Base-by-base conservation (phyloP, 2,329 filamentous ascomycete genomes). In the Rachicladosporium sp. region DNA sequence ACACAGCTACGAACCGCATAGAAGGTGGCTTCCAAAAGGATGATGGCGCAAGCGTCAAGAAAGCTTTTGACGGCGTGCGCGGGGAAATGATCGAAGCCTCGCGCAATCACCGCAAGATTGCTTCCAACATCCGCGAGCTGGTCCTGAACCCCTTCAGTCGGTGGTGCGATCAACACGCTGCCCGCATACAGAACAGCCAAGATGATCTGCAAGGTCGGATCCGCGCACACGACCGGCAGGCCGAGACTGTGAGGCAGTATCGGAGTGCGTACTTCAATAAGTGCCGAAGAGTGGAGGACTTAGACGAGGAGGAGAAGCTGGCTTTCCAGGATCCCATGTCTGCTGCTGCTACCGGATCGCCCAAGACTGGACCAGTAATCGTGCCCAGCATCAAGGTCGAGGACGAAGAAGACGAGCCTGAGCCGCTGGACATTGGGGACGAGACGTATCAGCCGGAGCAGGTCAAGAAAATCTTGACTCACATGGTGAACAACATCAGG, bases 221-320 rank as follows among this genome's bases (percentile, higher is more conserved):
- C 64, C 95, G 94, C 68, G 75, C 83, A 45, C 87, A 96, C 61
- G 86, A 94, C 58, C 84, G 83, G 50, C 93, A 98, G 62, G 81
- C 82, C 43, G 91, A 98, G 46, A 63, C 74, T 12, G 86, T 94
- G 45, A 86, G 87, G 71, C 96, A 96, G 66, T 75, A 95, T 52
- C 79, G 91, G 48, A 94, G 84, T 62, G 83, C 85, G 52, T 98
- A 98, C 65, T 96, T 96, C 73, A 98, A 96, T 70, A 98, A 96
- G 66, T 98, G 91, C 60, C 81, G 93, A 36, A 69, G 95, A 46
- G 82, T 96, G 5, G 93, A 98, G 60, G 91, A 98, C 58, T 67
- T 96, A 44, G 91, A 98, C 60, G 91, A 98, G 64, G 93, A 98
- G 68, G 94, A 95, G 62, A 96, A 98, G 65, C 74, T 98, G 40